phyloP scores from a whole-genome alignment of 148 eudicot genomes.

The Chenopodium formosanum region DNA sequence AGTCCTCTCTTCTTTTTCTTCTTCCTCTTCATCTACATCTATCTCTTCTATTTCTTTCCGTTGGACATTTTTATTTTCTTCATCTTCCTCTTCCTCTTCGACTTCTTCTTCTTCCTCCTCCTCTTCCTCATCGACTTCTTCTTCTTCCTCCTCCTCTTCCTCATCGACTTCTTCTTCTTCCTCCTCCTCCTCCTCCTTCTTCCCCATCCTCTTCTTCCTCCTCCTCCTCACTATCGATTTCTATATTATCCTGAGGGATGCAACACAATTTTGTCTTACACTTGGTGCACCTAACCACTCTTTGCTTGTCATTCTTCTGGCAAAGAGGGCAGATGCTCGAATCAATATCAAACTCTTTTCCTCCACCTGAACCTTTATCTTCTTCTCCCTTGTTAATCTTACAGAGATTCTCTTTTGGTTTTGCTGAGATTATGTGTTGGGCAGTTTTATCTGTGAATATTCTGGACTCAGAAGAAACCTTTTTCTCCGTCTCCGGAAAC shows the following conservation, averaged over 20 bases:
- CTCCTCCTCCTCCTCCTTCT: neutral
- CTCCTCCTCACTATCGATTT: neutral
- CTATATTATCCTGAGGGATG: neutral
- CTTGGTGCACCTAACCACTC: constrained; percentile 42
- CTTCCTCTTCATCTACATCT: neutral
- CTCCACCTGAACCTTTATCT: neutral
- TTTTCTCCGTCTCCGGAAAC: neutral
- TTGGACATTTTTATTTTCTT: too few relatives aligned
- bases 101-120: neutral
- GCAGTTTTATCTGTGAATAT: neutral
- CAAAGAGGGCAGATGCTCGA: constrained; percentile 44
- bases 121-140: neutral
- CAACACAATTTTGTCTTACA: constrained; percentile 47
- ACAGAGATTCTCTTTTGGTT: neutral
- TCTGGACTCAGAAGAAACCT: neutral
- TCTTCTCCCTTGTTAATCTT: neutral
- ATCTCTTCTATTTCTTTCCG: neutral
- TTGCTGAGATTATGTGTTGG: neutral
- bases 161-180: neutral
- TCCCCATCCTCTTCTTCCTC: neutral
- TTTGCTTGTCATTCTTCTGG: constrained; percentile 40
- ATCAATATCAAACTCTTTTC: neutral
- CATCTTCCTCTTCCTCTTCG: neutral
- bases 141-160: neutral
- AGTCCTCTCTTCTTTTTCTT: neutral